Base-by-base conservation (phyloP, 148 eudicot genomes). In the Chenopodium quinoa region DNA sequence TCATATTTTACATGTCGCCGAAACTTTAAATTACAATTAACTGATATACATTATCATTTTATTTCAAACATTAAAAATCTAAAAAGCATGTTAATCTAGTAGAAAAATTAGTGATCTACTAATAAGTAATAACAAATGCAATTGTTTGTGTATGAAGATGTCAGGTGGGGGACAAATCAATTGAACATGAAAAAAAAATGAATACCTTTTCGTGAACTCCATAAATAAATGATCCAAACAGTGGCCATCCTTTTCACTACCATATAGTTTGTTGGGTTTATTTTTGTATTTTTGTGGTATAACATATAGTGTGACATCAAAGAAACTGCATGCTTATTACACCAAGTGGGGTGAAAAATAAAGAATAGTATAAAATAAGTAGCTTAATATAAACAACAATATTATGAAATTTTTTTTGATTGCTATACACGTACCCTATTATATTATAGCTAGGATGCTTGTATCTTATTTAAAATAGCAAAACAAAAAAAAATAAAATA, bases 321-420 rank as follows among this genome's bases (percentile, higher is more conserved):
- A 83, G 85, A 78, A 83, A 83, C 85, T 77, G 63, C 76, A 76
- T 82, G 84, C 78, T 83, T 65, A 83, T 83, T 83, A 78, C 81
- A 64, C 78, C 85, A 71, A 83, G 85, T 83, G 81, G 85, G 62
- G 71, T 46, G 44, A 22, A 75, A 17, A 64, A 8, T n/a, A n/a
- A 71, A 71, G 64, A 40, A 69, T 23, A n/a, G 65, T 19, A 54
- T 54, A 54, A 16, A 62, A 62, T 62, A n/a, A 20, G 25, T 22
- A 62, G 52, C 40, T 34, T 69, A 29, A 68, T 76, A 70, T 76
- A 76, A 40, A 44, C 9, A 50, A 77, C 68, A 82, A 23, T 47
- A 31, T 3, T 62, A 31, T 3, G 73, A 75, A 73, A 50, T 48
- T 12, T 4, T 14, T 56, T 17, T 56, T 56, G 62, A 56, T 56